Evolutionary conservation across 257 asterid genomes (phyloP), one percentile per base, ranked within the genome.

Genomic region (Solanum chiquidenum): DNA sequence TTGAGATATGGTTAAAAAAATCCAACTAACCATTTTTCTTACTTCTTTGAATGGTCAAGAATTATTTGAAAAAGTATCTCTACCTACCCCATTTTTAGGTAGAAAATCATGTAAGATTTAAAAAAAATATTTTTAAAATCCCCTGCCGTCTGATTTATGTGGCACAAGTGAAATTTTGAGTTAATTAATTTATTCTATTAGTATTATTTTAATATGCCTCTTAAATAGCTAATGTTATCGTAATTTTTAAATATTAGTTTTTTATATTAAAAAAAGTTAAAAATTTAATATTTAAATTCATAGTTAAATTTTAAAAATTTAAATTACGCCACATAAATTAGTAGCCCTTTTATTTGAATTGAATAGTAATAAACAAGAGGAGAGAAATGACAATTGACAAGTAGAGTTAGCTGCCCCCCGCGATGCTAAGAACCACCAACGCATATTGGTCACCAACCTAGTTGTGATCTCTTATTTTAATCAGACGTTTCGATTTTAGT

Each of bases 141-240:
- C 2, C 11, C 12, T 8, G 1, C 0, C 0, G 5, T 52, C 4
- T 6, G 0, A 55, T 58, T 58, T 58, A 58, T 2, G 4, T 64
- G 8, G 3, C 3, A 64, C 16, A n/a, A 11, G 0, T 64, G 1
- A 64, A 64, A 64, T 10, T n/a, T 64, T 11, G 0, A n/a, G 18
- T n/a, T 64, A n/a, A n/a, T 62, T n/a, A n/a, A n/a, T 4, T 62
- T 64, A 62, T 62, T 62, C 0, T 64, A 0, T 64, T n/a, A n/a
- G 14, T 11, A 23, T 62, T 23, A 3, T 58, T 58, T 62, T n/a
- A 10, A 10, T n/a, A 62, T 62, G 31, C 71, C 6, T 58, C 12
- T 58, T 58, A 8, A 9, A 58, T 58, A 3, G 12, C 0, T 58
- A 58, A 58, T 9, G 21, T 58, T 58, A 21, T 58, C 1, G 5